Evolutionary conservation across 1,139 yeast species (phyloP).

Genomic region (Geotrichum candidum): DNA sequence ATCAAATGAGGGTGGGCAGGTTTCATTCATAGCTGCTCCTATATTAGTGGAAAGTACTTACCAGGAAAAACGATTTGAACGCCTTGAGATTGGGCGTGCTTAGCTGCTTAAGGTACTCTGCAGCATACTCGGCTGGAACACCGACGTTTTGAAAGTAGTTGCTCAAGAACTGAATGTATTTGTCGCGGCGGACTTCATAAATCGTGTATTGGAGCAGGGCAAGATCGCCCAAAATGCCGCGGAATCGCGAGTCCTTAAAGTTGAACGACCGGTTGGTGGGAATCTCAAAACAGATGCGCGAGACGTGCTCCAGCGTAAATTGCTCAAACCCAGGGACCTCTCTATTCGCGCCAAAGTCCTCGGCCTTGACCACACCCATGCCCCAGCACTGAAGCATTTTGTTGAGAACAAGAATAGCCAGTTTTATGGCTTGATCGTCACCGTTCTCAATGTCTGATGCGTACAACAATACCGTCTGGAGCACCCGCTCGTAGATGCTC

Average conservation of each 20-base stretch:
- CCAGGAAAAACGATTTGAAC: conserved; percentile 30
- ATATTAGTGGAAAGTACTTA: conserved; percentile 7
- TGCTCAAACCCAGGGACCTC: conserved; percentile 64
- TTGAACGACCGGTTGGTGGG: conserved; percentile 69
- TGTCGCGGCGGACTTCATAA: conserved; percentile 36
- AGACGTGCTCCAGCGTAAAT: conserved; percentile 60
- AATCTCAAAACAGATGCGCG: conserved; percentile 68
- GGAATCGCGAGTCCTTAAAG: conserved; percentile 70
- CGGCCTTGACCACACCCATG: conserved; percentile 57
- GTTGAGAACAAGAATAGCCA: conserved; percentile 63
- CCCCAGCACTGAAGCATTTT: conserved; percentile 66
- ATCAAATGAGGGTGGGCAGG: neutral
- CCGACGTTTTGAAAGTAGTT: conserved; percentile 31
- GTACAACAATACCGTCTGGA: conserved; percentile 61
- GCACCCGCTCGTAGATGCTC: conserved; percentile 53
- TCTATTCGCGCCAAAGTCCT: conserved; percentile 50
- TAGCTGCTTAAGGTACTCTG: conserved; percentile 28
- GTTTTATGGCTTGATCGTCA: conserved; percentile 53
- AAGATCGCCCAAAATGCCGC: conserved; percentile 69
- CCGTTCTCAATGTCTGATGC: conserved; percentile 47
- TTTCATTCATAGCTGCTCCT: neutral
- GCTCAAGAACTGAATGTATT: conserved; percentile 28
- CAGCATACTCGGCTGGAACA: conserved; percentile 27
- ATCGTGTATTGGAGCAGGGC: conserved; percentile 64
- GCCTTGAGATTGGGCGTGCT: conserved; percentile 26